These are phyloP conservation scores for Fraxinus albicans DNA, from an alignment of 305 asterid species.

Conservation along the genomic window DNA sequence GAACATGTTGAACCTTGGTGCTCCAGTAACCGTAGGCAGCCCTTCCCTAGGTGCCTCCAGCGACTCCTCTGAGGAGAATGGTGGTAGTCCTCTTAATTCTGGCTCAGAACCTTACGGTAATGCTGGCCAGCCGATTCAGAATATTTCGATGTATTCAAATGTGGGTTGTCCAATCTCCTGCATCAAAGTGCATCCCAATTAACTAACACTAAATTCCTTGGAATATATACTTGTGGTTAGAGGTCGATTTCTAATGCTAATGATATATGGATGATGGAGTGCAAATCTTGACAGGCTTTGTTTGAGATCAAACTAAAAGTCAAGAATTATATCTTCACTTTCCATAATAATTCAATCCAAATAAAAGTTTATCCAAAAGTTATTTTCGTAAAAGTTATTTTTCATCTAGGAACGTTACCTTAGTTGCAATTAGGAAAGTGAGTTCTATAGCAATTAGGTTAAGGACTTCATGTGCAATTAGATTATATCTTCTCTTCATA, in stretches of 20 bases:
- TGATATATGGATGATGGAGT: neutral
- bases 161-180: slow-evolving; percentile 69
- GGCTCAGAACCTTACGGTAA: slow-evolving; percentile 41
- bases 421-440: too few species aligned
- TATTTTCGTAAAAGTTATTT: too few species aligned
- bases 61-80: slow-evolving; percentile 65
- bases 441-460: too few species aligned
- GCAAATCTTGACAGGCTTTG: neutral
- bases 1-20: slow-evolving; percentile 53
- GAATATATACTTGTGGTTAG: neutral
- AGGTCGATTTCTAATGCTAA: slow-evolving; percentile 20
- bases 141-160: slow-evolving; percentile 53
- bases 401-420: too few species aligned
- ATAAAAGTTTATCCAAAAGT: too few species aligned
- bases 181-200: slow-evolving; percentile 62
- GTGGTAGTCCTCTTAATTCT: slow-evolving; percentile 42
- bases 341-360: too few species aligned
- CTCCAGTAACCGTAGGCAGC: slow-evolving; percentile 39
- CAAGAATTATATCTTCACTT: too few species aligned
- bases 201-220: neutral
- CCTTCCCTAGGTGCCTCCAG: slow-evolving; percentile 67
- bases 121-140: slow-evolving; percentile 48
- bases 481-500: too few species aligned
- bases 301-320: neutral
- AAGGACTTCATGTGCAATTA: too few species aligned